Base-by-base conservation (phyloP, 495 filamentous ascomycete species). In the Hypoxylon perforatum region DNA sequence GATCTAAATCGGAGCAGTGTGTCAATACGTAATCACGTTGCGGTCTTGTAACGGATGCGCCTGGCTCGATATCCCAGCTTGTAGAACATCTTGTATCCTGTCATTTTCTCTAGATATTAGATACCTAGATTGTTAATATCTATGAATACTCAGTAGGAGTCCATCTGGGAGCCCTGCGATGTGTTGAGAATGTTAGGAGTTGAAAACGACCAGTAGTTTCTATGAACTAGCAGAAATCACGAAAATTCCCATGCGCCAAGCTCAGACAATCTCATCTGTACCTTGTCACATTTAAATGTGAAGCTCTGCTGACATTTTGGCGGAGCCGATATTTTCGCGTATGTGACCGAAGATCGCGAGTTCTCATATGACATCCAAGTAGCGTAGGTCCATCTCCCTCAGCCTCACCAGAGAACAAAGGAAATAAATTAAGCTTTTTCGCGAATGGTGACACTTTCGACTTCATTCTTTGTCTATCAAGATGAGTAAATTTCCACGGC, bases 391-490 rank as follows among this genome's bases (percentile, higher is more conserved):
- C 10, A 61, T 3, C 17, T 3, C 11, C 0, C 18, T 53, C 48
- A 61, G 48, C 57, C 4, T 25, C 47, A 45, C 0, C 0, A n/a
- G 2, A 11, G 18, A n/a, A 42, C 48, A 52, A 52, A 52, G 57
- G 36, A 53, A 38, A 23, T 1, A 17, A 2, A 17, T 9, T 45
- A 3, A 15, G 12, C 38, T 35, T 46, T 22, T 45, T 1, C 18
- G 25, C 7, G 33, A n/a, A 35, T 17, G 21, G 12, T 15, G 30
- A 23, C 17, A 36, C 36, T 61, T n/a, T 7, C 19, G 1, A 19
- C 10, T 19, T 22, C 14, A 14, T 18, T 55, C 59, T 62, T 62
- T 62, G 59, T 62, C n/a, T 10, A 21, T 30, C n/a, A 35, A 11
- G 21, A 19, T 45, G 49, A 54, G 15, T 28, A 10, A 39, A n/a